A percentile compares a stretch with the other conserved stretches of the same genome.
Conservation (phyloP, 768 basidiomycete species). For the Serendipita sp. region DNA sequence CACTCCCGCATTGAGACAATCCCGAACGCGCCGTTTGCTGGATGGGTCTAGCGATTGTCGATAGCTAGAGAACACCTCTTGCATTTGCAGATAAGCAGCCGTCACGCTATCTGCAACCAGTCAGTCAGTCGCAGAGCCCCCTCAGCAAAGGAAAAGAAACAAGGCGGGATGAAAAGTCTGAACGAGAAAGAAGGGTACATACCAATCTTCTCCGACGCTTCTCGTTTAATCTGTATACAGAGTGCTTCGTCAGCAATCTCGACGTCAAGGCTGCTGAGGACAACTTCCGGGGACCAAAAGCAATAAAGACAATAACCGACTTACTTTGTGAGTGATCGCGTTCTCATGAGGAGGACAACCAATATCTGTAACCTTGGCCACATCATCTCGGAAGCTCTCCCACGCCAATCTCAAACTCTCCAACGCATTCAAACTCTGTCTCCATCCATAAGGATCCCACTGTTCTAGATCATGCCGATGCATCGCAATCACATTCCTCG, state of each 20-base stretch:
- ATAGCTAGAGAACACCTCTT: conserved; percentile 57
- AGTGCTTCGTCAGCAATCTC: not conserved
- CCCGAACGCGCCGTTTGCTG: conserved; percentile 60
- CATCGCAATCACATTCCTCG: conserved; percentile 47
- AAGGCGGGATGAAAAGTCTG: not conserved
- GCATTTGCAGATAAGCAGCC: conserved; percentile 60
- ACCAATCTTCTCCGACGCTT: conserved; percentile 21
- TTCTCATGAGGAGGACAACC: conserved; percentile 21
- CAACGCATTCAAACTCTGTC: conserved; percentile 45
- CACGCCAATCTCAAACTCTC: conserved; percentile 53
- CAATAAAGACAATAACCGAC: conserved; percentile 37
- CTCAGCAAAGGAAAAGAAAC: not conserved
- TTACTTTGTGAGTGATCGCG: conserved; percentile 12
- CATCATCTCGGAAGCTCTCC: conserved; percentile 47
- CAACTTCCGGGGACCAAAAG: conserved; percentile 34
- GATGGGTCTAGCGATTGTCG: conserved; percentile 56
- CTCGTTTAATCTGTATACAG: conserved; percentile 17
- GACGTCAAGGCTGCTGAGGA: not conserved
- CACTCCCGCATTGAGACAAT: conserved; percentile 63
- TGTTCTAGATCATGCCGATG: conserved; percentile 55
- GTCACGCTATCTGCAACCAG: conserved; percentile 39
- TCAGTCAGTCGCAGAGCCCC: conserved; percentile 23
- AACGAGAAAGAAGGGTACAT: not conserved
- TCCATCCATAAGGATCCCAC: conserved; percentile 61
- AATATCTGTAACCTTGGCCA: conserved; percentile 30